Evolutionary conservation across 306 rosid species (phyloP), one percentile per base, ranked within the genome.

Genomic region (Medicago ruthenica): DNA sequence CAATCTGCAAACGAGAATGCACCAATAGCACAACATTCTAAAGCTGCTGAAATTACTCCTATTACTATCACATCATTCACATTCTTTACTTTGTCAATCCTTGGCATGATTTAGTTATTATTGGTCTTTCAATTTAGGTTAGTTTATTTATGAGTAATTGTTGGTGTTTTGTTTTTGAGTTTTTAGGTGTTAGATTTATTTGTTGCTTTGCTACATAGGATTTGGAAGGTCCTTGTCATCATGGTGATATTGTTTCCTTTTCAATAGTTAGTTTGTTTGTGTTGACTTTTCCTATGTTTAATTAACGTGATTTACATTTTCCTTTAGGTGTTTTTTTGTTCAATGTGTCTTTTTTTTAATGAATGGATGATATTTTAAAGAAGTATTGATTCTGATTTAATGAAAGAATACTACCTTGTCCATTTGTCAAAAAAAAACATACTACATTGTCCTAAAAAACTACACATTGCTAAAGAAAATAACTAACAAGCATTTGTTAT

Each of bases 21-120:
- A n/a, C 55, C 31, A 31, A 45, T 53, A 1, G 9, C 80, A 34
- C 37, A 63, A 62, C 55, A 63, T 2, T 4, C 54, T 2, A 63
- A 62, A 61, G 89, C 88, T 42, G 36, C 60, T 76, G 58, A 78
- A 6, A 69, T 71, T 15, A 18, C 7, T 42, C 71, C 83, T 12
- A 60, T 55, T 16, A 77, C 40, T n/a, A 48, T 81, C 13, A 58
- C 84, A 8, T 9, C 78, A 17, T 54, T 37, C 9, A 70, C 78
- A 12, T 4, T 79, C 27, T 60, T 81, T 66, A 42, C 81, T 17
- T 0, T 78, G 20, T 79, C 74, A 18, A 51, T 76, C 60, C 8
- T 74, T 1, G 27, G 11, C n/a, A 2, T 78, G 67, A 4, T 73
- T 40, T 16, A 15, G 78, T 77, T 24, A 5, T 6, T 34, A 13